A percentile compares a stretch with the other conserved stretches of the same genome.
These are phyloP conservation scores for Sclerospora graminicola DNA, from an alignment of 352 stramenopile genomes.

Conservation along the genomic window DNA sequence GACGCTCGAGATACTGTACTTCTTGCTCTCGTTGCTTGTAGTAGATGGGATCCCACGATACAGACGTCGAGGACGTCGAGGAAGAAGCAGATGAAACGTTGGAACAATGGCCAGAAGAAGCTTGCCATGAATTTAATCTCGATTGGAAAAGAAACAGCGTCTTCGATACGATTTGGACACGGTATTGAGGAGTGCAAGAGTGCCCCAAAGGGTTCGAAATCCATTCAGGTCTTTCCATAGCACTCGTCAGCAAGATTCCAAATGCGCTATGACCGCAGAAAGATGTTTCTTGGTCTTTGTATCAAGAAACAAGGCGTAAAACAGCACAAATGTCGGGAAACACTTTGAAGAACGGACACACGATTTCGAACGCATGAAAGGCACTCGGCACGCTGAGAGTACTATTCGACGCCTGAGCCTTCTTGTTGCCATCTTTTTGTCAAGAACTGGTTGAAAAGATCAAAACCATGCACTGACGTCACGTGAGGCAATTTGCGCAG, in stretches of 20 bases:
- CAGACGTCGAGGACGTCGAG: constrained; percentile 18
- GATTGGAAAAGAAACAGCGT: constrained; percentile 31
- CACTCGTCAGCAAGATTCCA: constrained; percentile 32
- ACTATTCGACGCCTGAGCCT: constrained; percentile 2
- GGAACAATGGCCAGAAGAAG: constrained; percentile 11
- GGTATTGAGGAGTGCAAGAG: constrained; percentile 36
- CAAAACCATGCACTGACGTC: constrained; percentile 54
- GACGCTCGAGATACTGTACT: constrained; percentile 25
- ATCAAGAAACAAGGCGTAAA: constrained; percentile 39
- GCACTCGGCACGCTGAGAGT: constrained; percentile 22
- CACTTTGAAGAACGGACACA: constrained; percentile 53
- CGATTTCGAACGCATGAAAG: no score
- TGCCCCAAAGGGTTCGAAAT: constrained; percentile 25
- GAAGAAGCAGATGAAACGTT: constrained; percentile 25
- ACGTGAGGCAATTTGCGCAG: constrained; percentile 57
- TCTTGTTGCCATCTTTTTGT: constrained; percentile 37
- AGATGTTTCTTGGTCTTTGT: constrained; percentile 7
- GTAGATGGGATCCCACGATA: constrained; percentile 20
- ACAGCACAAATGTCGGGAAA: constrained; percentile 53
- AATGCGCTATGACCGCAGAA: constrained; percentile 10
- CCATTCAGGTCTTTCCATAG: constrained; percentile 34
- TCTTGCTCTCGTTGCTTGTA: constrained; percentile 25
- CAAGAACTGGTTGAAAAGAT: constrained; percentile 51
- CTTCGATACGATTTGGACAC: constrained; percentile 39
- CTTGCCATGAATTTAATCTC: constrained; percentile 30